Evolutionary conservation across 345 rosid genomes (phyloP).

Genomic region (Moricandia arvensis): DNA sequence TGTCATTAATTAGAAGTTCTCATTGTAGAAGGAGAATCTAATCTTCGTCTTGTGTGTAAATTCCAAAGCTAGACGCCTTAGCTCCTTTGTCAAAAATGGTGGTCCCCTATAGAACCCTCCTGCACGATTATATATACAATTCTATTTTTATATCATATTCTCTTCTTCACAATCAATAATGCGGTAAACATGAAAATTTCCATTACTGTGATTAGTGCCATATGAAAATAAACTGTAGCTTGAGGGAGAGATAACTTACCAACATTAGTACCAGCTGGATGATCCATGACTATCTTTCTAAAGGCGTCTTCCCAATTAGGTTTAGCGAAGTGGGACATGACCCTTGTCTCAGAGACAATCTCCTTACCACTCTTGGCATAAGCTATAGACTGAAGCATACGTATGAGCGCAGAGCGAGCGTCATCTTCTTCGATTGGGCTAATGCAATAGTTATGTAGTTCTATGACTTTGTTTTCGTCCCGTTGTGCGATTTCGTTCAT

Average conservation of each 20-base stretch:
- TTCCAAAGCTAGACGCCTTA: conserved; percentile 59
- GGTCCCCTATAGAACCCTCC: conserved; percentile 78
- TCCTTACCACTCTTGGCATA: conserved; percentile 66
- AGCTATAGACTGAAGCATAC: conserved; percentile 66
- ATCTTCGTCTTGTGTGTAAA: conserved; percentile 62
- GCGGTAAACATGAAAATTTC: too few relatives aligned
- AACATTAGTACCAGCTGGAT: conserved; percentile 48
- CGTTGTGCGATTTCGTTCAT: conserved; percentile 38
- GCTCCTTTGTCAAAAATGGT: conserved; percentile 50
- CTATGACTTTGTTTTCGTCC: conserved; percentile 62
- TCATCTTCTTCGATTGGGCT: conserved; percentile 76
- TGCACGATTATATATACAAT: conserved; percentile 30
- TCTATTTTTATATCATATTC: too few relatives aligned
- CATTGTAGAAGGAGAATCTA: conserved; percentile 72
- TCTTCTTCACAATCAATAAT: too few relatives aligned
- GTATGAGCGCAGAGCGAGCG: conserved; percentile 70
- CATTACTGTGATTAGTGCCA: too few relatives aligned
- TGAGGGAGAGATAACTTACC: conserved; percentile 43
- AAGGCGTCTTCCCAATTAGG: conserved; percentile 67
- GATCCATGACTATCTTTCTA: conserved; percentile 54
- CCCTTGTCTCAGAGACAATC: conserved; percentile 66
- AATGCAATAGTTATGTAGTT: conserved; percentile 72
- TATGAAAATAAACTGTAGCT: not conserved
- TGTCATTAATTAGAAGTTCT: conserved; percentile 48
- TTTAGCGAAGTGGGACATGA: conserved; percentile 70